Evolutionary conservation across 225 moss, liverwort and hornwort species (phyloP).

Genomic region (Climacium dendroides): DNA sequence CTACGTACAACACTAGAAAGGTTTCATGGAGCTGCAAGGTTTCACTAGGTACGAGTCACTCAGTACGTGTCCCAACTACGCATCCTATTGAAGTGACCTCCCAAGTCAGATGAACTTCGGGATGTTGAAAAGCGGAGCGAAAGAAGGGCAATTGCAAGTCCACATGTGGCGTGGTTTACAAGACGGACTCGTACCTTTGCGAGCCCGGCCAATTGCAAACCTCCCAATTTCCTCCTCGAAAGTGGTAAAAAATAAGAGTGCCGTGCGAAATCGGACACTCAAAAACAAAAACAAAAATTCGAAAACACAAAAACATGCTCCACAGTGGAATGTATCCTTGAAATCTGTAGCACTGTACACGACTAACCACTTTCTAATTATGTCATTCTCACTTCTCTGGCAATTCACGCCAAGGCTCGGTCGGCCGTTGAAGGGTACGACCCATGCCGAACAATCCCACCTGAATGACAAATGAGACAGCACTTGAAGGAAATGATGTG

Average conservation of each 20-base stretch:
- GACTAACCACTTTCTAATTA: background rate
- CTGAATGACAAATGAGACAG: too few relatives aligned
- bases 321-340: background rate
- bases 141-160: background rate
- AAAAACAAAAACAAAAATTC: background rate
- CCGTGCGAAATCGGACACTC: background rate
- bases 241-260: background rate
- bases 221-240: background rate
- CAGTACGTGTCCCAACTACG: background rate
- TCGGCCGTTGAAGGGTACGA: background rate
- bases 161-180: background rate
- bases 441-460: too few relatives aligned
- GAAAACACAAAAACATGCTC: background rate
- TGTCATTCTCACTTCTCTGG: background rate
- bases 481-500: too few relatives aligned
- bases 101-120: background rate
- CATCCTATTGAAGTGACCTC: background rate
- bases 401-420: background rate
- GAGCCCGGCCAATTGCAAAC: too few relatives aligned
- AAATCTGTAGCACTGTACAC: background rate
- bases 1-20: background rate
- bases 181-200: background rate
- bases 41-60: too few relatives aligned
- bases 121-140: background rate
- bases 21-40: too few relatives aligned